These are phyloP conservation scores for Aschersonia sp. DNA, from an alignment of 2,329 filamentous ascomycete species.

Conservation along the genomic window DNA sequence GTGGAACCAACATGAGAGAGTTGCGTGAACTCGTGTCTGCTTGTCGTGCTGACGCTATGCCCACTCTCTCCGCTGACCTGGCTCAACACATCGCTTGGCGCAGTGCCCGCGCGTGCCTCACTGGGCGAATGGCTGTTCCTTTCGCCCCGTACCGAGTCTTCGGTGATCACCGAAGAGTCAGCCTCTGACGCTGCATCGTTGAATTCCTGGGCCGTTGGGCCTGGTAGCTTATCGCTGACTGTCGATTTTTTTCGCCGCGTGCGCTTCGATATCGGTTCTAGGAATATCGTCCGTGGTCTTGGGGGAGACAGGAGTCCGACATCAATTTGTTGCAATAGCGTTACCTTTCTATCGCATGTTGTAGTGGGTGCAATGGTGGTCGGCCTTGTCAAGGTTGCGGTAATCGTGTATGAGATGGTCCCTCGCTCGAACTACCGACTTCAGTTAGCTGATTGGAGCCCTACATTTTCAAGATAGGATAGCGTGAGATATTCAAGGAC, in stretches of 20 bases:
- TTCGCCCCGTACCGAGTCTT: constrained; percentile 21
- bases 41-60: constrained; percentile 51
- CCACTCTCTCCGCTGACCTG: constrained; percentile 58
- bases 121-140: constrained; percentile 20
- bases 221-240: constrained; percentile 26
- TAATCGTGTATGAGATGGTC: constrained; percentile 81
- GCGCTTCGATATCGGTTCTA: constrained; percentile 71
- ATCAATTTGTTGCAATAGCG: constrained; percentile 70
- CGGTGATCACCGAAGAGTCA: constrained; percentile 20
- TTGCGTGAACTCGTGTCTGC: constrained; percentile 29
- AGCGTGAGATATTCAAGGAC: constrained; percentile 16
- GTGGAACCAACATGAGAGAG: constrained; percentile 16
- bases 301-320: constrained; percentile 62
- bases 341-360: constrained; percentile 68
- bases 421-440: constrained; percentile 73
- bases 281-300: constrained; percentile 66
- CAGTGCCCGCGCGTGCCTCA: constrained; percentile 4
- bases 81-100: constrained; percentile 44
- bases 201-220: constrained; percentile 24
- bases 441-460: too few relatives aligned
- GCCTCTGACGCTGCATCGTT: constrained; percentile 20
- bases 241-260: constrained; percentile 45
- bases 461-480: too few relatives aligned
- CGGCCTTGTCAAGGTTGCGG: constrained; percentile 76
- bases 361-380: constrained; percentile 71